Evolutionary conservation across 352 stramenopile genomes (phyloP).

Genomic region (Phytophthora sojae): DNA sequence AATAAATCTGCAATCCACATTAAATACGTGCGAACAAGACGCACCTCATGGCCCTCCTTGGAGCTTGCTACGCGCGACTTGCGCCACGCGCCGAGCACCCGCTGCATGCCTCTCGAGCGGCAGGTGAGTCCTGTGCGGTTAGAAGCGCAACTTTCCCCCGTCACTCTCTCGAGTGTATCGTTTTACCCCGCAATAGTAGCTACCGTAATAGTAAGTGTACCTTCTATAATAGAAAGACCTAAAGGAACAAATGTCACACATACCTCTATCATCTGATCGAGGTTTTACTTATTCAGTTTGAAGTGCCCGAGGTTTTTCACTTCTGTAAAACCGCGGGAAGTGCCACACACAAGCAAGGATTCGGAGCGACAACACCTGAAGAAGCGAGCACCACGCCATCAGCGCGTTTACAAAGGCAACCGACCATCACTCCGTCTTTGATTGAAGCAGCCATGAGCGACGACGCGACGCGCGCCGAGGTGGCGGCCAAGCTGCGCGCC

Average conservation of each 20-base stretch:
- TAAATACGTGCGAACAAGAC: background rate
- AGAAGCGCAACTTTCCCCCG: background rate
- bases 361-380: background rate
- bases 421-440: constrained; percentile 35
- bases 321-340: constrained; percentile 11
- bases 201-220: background rate
- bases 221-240: background rate
- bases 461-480: constrained; percentile 36
- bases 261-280: background rate
- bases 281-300: constrained; percentile 2
- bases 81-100: constrained; percentile 44
- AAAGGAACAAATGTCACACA: too few species aligned
- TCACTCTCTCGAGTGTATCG: background rate
- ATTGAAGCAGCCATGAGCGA: constrained; percentile 38
- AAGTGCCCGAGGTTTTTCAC: constrained; percentile 14
- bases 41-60: constrained; percentile 56
- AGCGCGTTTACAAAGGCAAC: constrained; percentile 20
- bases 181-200: background rate
- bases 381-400: constrained; percentile 1
- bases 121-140: background rate
- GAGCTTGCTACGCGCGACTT: constrained; percentile 48
- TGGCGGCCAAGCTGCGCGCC: constrained; percentile 52
- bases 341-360: background rate
- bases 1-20: background rate
- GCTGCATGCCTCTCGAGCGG: constrained; percentile 24